Evolutionary conservation across 148 eudicot species (phyloP).

Genomic region (Fagopyrum esculentum): DNA sequence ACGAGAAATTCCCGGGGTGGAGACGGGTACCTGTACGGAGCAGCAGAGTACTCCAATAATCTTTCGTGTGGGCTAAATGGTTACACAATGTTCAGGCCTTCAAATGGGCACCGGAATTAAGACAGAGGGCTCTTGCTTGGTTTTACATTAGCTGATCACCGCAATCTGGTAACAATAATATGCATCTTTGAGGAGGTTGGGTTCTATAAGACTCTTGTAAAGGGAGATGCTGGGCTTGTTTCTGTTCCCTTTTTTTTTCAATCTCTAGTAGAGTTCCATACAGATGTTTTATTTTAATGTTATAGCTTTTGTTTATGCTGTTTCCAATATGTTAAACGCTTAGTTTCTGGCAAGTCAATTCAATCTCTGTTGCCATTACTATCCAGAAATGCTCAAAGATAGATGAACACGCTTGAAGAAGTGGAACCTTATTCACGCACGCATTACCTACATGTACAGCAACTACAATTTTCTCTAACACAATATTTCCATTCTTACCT

Average conservation of each 20-base stretch:
- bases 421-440: too few relatives aligned
- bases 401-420: too few relatives aligned
- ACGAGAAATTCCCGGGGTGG: constrained; percentile 33
- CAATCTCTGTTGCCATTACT: too few relatives aligned
- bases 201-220: background rate
- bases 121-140: background rate
- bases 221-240: constrained; percentile 1
- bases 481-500: too few relatives aligned
- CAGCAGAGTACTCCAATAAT: constrained; percentile 60
- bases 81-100: constrained; percentile 67
- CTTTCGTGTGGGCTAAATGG: constrained; percentile 49
- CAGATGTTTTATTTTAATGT: background rate
- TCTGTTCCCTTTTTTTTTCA: background rate
- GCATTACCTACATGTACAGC: too few relatives aligned
- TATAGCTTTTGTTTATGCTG: background rate
- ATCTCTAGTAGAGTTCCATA: constrained; percentile 6
- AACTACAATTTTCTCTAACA: too few relatives aligned
- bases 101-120: constrained; percentile 53
- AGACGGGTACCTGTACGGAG: constrained; percentile 55
- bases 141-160: background rate
- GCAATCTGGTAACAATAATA: constrained; percentile 7
- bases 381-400: too few relatives aligned
- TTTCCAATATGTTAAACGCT: background rate
- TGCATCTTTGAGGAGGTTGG: background rate
- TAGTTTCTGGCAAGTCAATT: too few relatives aligned